Evolutionary conservation across 257 asterid genomes (phyloP), one percentile per base, ranked within the genome.

Genomic region (Nicotiana sylvestris): DNA sequence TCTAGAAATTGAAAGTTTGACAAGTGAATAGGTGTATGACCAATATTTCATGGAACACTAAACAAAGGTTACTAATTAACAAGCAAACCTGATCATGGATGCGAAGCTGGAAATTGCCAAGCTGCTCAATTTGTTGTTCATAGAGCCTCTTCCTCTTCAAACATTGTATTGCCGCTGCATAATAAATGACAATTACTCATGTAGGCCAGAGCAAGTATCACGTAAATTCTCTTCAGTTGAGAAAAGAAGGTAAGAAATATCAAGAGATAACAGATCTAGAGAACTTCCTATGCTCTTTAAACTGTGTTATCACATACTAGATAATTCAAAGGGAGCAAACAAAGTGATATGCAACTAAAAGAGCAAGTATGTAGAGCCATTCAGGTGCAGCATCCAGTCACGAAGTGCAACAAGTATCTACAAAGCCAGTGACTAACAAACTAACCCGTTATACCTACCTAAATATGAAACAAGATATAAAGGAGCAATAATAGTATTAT

Each of bases 81-180:
- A 76, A 60, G 51, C 53, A 18, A 58, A 86, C 89, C 87, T 84
- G 89, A 79, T 86, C 89, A 69, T 83, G 89, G 69, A 86, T 83
- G 60, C 89, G 89, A 55, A 86, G 67, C 57, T 86, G 89, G 62
- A 67, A 83, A 78, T 83, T 84, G 30, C 87, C 87, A 61, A 86
- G 89, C 82, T 83, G 83, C 77, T 86, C 89, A 66, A 86, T 66
- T 86, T 86, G 88, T 30, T 83, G 88, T 29, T 86, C 88, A 46
- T 83, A 83, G 5, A 86, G 83, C 84, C 85, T 86, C 65, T 86
- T 86, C 82, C 85, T 81, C 84, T 86, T 83, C 81, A 86, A 81
- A 78, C 88, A 86, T 69, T 84, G 89, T 81, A 86, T 83, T 25
- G 89, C 87, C 58, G 84, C 87, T 86, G 83, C 81, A 81, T 17